Percentiles rank a stretch among this genome's conserved stretches.
These are phyloP conservation scores for Russula foetens DNA, from an alignment of 768 basidiomycete genomes.

Conservation along the genomic window DNA sequence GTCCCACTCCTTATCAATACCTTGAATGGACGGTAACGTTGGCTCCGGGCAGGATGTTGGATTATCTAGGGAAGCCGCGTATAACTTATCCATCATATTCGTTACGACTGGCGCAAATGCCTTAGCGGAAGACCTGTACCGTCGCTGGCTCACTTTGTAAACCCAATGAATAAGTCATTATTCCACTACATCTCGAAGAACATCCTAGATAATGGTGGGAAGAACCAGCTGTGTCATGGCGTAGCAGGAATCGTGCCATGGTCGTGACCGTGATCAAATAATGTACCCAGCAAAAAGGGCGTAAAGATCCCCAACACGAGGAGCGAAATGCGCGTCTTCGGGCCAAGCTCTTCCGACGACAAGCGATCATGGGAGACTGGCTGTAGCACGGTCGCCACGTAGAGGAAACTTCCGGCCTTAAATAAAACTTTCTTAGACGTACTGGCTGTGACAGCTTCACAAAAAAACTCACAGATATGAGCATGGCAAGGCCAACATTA, in stretches of 20 bases:
- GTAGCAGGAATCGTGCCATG: not conserved
- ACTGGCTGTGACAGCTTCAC: not conserved
- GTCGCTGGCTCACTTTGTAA: slow-evolving; percentile 70
- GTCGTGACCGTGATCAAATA: slow-evolving; percentile 14
- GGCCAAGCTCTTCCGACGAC: slow-evolving; percentile 8
- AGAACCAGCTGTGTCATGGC: not conserved
- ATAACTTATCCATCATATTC: slow-evolving; percentile 81
- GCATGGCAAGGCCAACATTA: slow-evolving; percentile 70
- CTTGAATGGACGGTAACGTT: not conserved
- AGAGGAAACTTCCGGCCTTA: slow-evolving; percentile 89
- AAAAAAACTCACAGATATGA: slow-evolving; percentile 58
- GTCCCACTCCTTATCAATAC: slow-evolving; percentile 14
- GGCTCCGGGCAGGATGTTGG: slow-evolving; percentile 34
- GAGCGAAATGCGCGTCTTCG: slow-evolving; percentile 11
- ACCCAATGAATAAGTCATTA: not conserved
- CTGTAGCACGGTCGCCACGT: slow-evolving; percentile 89
- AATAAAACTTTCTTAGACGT: not conserved
- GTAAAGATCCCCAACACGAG: slow-evolving; percentile 15
- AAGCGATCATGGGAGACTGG: slow-evolving; percentile 42
- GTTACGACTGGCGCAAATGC: slow-evolving; percentile 67
- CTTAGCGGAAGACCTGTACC: slow-evolving; percentile 61
- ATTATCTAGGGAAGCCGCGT: slow-evolving; percentile 71
- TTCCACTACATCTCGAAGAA: not conserved
- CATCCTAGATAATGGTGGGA: not conserved
- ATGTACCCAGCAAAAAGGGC: slow-evolving; percentile 12